A percentile compares a stretch with the other conserved stretches of the same genome.
These are phyloP conservation scores for Agastache rugosa DNA, from an alignment of 257 asterid species.

Conservation along the genomic window DNA sequence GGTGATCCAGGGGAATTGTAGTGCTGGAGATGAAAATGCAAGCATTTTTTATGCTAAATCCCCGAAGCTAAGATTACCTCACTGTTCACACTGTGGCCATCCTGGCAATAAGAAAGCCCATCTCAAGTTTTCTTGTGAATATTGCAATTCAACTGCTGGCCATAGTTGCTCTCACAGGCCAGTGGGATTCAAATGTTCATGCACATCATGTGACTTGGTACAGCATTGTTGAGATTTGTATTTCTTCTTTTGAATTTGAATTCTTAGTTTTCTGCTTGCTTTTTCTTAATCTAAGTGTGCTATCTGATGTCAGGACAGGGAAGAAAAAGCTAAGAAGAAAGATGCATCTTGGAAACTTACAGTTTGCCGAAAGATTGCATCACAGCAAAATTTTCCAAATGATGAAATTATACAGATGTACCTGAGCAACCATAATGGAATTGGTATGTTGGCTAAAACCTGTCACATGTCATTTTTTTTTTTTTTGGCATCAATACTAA, in stretches of 20 bases:
- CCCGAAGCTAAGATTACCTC: constrained; percentile 59
- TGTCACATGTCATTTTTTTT: neutral
- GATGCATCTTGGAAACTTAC: constrained; percentile 64
- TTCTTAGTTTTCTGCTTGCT: constrained; percentile 14
- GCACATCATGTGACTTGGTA: constrained; percentile 78
- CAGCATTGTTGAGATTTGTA: constrained; percentile 1
- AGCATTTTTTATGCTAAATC: constrained; percentile 48
- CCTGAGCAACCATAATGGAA: constrained; percentile 52
- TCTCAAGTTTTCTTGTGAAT: constrained; percentile 66
- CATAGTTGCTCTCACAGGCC: constrained; percentile 68
- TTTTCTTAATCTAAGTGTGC: constrained; percentile 30
- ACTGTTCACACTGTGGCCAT: constrained; percentile 95
- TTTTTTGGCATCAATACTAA: neutral
- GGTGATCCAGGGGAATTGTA: constrained; percentile 35
- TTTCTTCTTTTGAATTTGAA: neutral
- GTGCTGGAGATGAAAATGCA: constrained; percentile 38
- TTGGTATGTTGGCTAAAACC: constrained; percentile 51
- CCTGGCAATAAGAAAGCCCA: constrained; percentile 90
- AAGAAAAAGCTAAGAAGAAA: constrained; percentile 67
- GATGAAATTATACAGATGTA: constrained; percentile 73
- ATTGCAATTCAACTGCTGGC: constrained; percentile 61
- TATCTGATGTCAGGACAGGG: constrained; percentile 64
- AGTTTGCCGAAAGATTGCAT: constrained; percentile 75
- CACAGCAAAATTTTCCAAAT: constrained; percentile 68
- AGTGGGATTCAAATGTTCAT: constrained; percentile 73